Evolutionary conservation across 2,329 filamentous ascomycete species (phyloP).

Genomic region (Hypoxylon sp.): DNA sequence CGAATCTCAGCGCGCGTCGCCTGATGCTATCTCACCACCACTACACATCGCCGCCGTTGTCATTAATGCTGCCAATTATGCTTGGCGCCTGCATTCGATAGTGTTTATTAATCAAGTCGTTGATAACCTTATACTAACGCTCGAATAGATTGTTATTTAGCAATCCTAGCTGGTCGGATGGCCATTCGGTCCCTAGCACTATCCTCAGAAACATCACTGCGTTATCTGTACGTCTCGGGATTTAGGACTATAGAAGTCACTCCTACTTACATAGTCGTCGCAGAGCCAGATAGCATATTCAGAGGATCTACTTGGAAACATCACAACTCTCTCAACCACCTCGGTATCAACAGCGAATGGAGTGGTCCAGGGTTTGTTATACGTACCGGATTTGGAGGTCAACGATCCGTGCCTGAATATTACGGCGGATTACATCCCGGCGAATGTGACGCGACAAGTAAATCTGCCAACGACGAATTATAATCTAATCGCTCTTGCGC

Average conservation of each 20-base stretch:
- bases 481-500: constrained; percentile 84
- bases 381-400: constrained; percentile 79
- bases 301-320: constrained; percentile 67
- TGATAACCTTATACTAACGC: constrained; percentile 23
- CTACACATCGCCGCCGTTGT: constrained; percentile 26
- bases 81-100: constrained; percentile 21
- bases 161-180: constrained; percentile 69
- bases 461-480: constrained; percentile 79
- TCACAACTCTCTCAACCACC: constrained; percentile 83
- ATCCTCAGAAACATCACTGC: constrained; percentile 71
- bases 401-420: constrained; percentile 74
- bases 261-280: constrained; percentile 33
- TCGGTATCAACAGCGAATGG: constrained; percentile 72
- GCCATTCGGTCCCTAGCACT: constrained; percentile 66
- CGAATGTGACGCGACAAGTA: constrained; percentile 79
- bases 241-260: constrained; percentile 34
- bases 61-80: constrained; percentile 1
- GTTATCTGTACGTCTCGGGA: constrained; percentile 63
- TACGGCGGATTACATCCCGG: constrained; percentile 77
- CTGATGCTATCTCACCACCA: constrained; percentile 14
- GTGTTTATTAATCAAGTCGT: constrained; percentile 3
- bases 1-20: constrained; percentile 6
- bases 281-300: constrained; percentile 67
- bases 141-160: constrained; percentile 69
- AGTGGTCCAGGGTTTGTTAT: constrained; percentile 83